phyloP scores from a whole-genome alignment of 2,329 filamentous ascomycete species.

The Colletotrichum brevisporum region DNA sequence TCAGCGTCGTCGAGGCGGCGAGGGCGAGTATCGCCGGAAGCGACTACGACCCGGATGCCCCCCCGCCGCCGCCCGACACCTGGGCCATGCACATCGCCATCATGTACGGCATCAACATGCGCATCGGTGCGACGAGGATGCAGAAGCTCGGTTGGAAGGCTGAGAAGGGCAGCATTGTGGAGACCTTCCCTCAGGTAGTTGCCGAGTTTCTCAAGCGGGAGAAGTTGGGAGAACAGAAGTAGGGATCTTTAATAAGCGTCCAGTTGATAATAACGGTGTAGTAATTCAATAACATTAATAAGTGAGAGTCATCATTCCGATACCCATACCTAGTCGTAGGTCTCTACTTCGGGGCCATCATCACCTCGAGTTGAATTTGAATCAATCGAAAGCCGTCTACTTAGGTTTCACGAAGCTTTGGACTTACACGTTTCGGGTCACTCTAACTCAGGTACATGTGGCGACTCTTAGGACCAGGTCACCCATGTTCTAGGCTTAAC shows the following conservation, averaged over 20 bases:
- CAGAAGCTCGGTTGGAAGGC: conserved; percentile 22
- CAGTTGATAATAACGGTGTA: too few species aligned
- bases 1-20: conserved; percentile 24
- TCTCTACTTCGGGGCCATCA: too few species aligned
- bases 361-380: too few species aligned
- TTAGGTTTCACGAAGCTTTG: too few species aligned
- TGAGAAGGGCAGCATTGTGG: conserved; percentile 12
- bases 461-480: too few species aligned
- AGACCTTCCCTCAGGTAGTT: conserved; percentile 16
- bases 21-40: conserved; percentile 18
- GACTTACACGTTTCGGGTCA: too few species aligned
- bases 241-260: background rate
- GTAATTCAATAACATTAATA: too few species aligned
- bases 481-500: too few species aligned
- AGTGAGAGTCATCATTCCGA: too few species aligned
- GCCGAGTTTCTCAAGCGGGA: conserved; percentile 21
- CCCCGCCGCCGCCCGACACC: conserved; percentile 28
- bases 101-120: conserved; percentile 37
- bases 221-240: background rate
- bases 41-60: conserved; percentile 24
- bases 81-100: conserved; percentile 36
- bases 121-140: conserved; percentile 23
- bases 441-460: too few species aligned
- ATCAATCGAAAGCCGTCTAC: too few species aligned
- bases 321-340: too few species aligned